Conservation (phyloP, 352 stramenopile species). For the Achlya hypogyna region DNA sequence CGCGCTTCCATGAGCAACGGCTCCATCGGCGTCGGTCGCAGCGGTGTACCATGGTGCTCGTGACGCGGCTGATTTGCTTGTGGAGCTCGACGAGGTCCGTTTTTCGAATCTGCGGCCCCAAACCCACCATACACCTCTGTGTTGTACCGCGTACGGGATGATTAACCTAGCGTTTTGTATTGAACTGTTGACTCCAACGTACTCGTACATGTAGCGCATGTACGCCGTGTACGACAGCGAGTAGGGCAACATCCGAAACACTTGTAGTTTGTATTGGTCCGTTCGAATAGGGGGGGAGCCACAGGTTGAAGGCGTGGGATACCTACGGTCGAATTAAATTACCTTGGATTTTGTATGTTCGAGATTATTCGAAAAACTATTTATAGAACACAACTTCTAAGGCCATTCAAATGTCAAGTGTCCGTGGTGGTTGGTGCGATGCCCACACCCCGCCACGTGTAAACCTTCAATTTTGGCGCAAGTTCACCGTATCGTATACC, state of each 20-base stretch:
- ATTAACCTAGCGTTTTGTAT: not conserved
- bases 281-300: not conserved
- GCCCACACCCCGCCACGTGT: not conserved
- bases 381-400: not conserved
- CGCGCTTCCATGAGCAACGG: not conserved
- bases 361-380: not conserved
- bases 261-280: conserved; percentile 18
- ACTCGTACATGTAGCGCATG: not conserved
- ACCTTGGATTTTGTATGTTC: not conserved
- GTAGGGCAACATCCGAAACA: not conserved
- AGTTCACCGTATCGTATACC: not conserved
- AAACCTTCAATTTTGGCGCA: too few relatives aligned
- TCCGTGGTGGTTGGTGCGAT: not conserved
- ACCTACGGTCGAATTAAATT: not conserved
- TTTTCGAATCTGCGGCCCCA: conserved; percentile 14
- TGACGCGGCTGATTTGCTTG: conserved; percentile 20
- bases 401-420: not conserved
- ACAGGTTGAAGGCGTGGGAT: not conserved
- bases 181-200: not conserved
- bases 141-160: not conserved
- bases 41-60: not conserved
- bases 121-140: not conserved
- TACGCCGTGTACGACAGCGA: not conserved
- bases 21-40: too few relatives aligned
- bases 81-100: conserved; percentile 11